These are phyloP conservation scores for Aspergillus ochraceus DNA, from an alignment of 2,329 filamentous ascomycete genomes.

Conservation along the genomic window DNA sequence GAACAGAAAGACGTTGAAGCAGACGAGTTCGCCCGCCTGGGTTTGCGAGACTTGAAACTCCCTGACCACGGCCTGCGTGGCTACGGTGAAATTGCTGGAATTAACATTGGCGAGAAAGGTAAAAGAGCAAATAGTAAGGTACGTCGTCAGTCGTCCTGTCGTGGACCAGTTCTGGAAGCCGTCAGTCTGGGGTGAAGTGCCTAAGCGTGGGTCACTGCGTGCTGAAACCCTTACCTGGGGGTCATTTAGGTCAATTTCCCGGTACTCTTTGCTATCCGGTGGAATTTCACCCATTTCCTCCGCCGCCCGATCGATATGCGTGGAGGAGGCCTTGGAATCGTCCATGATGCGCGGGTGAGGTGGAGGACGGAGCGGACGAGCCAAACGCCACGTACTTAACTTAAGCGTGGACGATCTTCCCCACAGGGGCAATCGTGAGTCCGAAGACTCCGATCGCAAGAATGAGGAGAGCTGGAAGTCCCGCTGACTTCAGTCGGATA, in stretches of 20 bases:
- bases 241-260: conserved; percentile 13
- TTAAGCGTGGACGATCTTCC: too few species aligned
- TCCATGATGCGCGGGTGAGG: neutral
- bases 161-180: conserved; percentile 23
- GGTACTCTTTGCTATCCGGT: neutral
- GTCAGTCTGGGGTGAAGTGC: neutral
- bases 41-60: conserved; percentile 29
- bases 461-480: too few species aligned
- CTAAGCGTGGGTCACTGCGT: neutral
- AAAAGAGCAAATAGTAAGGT: conserved; percentile 39
- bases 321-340: neutral
- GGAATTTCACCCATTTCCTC: conserved; percentile 1
- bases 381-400: too few species aligned
- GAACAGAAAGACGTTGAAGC: conserved; percentile 28
- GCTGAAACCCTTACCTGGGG: conserved; percentile 16
- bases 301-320: conserved; percentile 4
- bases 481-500: too few species aligned
- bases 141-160: conserved; percentile 25
- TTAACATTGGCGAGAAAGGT: conserved; percentile 43
- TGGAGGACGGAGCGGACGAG: too few species aligned
- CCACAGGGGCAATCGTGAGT: too few species aligned
- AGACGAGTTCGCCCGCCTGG: conserved; percentile 24
- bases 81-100: conserved; percentile 40
- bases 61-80: conserved; percentile 30
- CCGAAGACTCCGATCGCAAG: too few species aligned